Conservation (phyloP, 345 rosid genomes). For the Stellera chamaejasme region DNA sequence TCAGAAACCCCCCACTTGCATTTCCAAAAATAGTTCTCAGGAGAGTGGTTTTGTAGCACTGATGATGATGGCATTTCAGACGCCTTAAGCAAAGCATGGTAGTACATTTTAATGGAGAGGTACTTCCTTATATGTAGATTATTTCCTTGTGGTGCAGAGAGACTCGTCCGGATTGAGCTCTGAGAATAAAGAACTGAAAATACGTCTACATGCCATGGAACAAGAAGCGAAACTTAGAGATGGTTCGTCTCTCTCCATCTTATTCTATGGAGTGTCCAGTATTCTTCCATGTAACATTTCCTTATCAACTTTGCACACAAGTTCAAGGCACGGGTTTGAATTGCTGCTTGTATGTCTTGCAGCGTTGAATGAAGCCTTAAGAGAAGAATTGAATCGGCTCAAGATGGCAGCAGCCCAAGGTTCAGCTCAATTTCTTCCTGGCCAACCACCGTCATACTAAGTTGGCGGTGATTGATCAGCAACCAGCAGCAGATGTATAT, state of each 20-base stretch:
- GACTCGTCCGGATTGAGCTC: conserved; percentile 21
- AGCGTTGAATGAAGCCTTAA: conserved; percentile 78
- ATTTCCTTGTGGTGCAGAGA: conserved; percentile 17
- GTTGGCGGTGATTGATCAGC: conserved; percentile 33
- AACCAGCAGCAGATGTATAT: conserved; percentile 29
- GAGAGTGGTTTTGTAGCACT: too few species aligned
- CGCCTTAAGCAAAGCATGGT: background rate
- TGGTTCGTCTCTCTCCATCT: conserved; percentile 6
- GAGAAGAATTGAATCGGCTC: conserved; percentile 88
- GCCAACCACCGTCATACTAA: conserved; percentile 38
- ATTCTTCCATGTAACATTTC: too few species aligned
- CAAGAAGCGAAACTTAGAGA: conserved; percentile 22
- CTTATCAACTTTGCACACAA: background rate
- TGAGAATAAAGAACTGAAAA: conserved; percentile 26
- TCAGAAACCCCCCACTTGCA: too few species aligned
- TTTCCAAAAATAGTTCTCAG: too few species aligned
- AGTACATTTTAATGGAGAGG: background rate
- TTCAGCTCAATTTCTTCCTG: conserved; percentile 44
- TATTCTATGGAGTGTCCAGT: too few species aligned
- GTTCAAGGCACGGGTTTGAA: too few species aligned
- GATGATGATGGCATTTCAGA: too few species aligned
- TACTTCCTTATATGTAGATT: background rate
- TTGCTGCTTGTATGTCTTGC: conserved; percentile 12
- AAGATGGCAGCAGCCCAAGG: conserved; percentile 69
- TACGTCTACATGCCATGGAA: conserved; percentile 21